Evolutionary conservation across 306 rosid genomes (phyloP).

Genomic region (Casuarina equisetifolia): DNA sequence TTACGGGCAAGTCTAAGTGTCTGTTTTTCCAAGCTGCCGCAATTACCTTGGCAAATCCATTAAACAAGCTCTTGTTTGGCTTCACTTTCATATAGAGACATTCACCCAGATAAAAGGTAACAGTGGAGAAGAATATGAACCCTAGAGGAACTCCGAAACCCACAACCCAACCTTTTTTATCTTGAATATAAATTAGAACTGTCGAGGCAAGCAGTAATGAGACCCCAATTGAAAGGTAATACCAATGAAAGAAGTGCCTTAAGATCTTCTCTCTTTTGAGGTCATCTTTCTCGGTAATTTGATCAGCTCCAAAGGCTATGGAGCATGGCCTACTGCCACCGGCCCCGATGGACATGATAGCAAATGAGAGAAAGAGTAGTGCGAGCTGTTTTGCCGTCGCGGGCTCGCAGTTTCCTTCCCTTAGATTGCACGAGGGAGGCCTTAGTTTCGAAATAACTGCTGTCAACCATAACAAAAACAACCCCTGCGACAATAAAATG

Average conservation of each 20-base stretch:
- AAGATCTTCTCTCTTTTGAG: slow-evolving; percentile 41
- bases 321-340: slow-evolving; percentile 83
- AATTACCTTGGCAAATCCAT: slow-evolving; percentile 50
- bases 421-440: slow-evolving; percentile 46
- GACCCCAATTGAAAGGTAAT: slow-evolving; percentile 68
- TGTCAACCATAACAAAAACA: slow-evolving; percentile 58
- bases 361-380: slow-evolving; percentile 50
- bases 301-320: slow-evolving; percentile 76
- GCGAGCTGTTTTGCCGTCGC: slow-evolving; percentile 40
- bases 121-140: slow-evolving; percentile 55
- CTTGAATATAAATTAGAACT: slow-evolving; percentile 67
- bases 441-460: slow-evolving; percentile 60
- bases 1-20: slow-evolving; percentile 44
- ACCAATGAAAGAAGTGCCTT: slow-evolving; percentile 81
- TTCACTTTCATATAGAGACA: slow-evolving; percentile 39
- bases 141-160: slow-evolving; percentile 75
- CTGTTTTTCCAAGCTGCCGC: slow-evolving; percentile 70
- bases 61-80: slow-evolving; percentile 54
- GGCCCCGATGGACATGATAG: slow-evolving; percentile 69
- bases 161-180: slow-evolving; percentile 51
- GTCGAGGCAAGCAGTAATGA: slow-evolving; percentile 48
- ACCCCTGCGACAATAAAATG: slow-evolving; percentile 40
- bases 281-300: slow-evolving; percentile 47
- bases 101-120: slow-evolving; percentile 65
- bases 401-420: slow-evolving; percentile 31